phyloP scores from a whole-genome alignment of 164 flowering plant genomes.

The Liriodendron chinense region DNA sequence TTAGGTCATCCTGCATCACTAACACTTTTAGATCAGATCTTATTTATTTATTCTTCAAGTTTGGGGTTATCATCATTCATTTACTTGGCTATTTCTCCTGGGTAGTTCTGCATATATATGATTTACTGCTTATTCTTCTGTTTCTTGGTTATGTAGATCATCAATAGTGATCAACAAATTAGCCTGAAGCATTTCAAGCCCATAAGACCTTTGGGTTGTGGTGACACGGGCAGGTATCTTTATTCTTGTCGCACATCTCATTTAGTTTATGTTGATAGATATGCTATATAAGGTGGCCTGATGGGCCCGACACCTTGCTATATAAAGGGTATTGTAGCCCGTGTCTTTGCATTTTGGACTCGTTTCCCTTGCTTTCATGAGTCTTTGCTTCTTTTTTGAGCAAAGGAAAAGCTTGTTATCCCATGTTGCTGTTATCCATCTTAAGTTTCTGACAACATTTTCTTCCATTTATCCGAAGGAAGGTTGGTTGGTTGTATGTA shows the following conservation, averaged over 20 bases:
- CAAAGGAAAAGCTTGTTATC: neutral
- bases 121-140: neutral
- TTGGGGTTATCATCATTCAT: neutral
- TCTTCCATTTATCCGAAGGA: neutral
- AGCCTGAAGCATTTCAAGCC: slow-evolving; percentile 89
- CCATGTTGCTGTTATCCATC: too few relatives aligned
- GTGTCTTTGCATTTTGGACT: neutral
- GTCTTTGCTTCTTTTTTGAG: neutral
- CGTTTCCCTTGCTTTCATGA: neutral
- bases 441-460: neutral
- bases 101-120: neutral
- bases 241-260: neutral
- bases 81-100: neutral
- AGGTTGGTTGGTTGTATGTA: neutral
- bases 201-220: slow-evolving; percentile 88
- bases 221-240: slow-evolving; percentile 92
- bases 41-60: too few relatives aligned
- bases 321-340: neutral
- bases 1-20: too few relatives aligned
- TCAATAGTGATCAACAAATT: slow-evolving; percentile 57
- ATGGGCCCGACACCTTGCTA: neutral
- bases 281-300: neutral
- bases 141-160: slow-evolving; percentile 42
- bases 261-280: too few relatives aligned
- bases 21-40: too few relatives aligned